Conservation (phyloP, 495 filamentous ascomycete species). For the Hypoxylon rickii region DNA sequence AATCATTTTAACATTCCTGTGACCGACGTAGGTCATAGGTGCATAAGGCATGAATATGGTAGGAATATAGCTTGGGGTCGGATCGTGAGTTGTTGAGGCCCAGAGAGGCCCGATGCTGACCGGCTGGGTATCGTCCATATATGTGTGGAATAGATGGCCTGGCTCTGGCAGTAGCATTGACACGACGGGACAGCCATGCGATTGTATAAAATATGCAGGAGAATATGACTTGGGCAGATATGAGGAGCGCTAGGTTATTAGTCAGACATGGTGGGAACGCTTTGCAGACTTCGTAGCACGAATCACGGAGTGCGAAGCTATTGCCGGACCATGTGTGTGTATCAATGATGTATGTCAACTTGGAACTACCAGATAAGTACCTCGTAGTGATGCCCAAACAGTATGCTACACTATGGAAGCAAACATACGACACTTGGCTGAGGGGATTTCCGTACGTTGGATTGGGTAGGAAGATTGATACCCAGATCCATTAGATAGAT, state of each 20-base stretch:
- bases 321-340: conserved; percentile 15
- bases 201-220: conserved; percentile 14
- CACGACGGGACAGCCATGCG: conserved; percentile 1
- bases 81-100: background rate
- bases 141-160: too few species aligned
- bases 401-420: conserved; percentile 1
- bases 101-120: background rate
- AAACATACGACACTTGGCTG: conserved; percentile 7
- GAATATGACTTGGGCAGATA: conserved; percentile 10
- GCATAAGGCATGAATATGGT: background rate
- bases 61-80: background rate
- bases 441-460: too few species aligned
- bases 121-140: conserved; percentile 1
- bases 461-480: too few species aligned
- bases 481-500: too few species aligned
- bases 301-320: conserved; percentile 18
- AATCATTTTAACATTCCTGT: too few species aligned
- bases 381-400: conserved; percentile 30
- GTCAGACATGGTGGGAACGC: conserved; percentile 11
- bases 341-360: too few species aligned
- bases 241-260: background rate
- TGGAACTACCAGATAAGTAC: too few species aligned
- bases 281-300: conserved; percentile 3
- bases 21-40: too few species aligned
- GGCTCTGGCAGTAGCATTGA: too few species aligned